Conservation (phyloP, 2,329 filamentous ascomycete species). For the Talaromyces atroroseus region DNA sequence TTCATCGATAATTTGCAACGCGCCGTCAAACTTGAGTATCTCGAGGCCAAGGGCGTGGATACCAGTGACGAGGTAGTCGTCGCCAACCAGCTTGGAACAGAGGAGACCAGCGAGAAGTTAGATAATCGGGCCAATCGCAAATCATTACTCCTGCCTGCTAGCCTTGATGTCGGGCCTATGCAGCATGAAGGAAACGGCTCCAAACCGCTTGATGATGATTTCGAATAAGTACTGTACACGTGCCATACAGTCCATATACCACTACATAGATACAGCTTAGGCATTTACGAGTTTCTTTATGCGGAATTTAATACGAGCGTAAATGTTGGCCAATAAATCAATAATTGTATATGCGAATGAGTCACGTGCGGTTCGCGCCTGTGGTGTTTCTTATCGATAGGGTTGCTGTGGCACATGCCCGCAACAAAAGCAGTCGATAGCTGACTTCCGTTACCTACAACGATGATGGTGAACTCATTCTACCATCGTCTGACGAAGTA, state of each 20-base stretch:
- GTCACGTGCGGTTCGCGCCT: conserved; percentile 18
- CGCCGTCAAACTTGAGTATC: conserved; percentile 38
- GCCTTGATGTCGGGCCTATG: conserved; percentile 50
- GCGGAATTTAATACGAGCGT: too few relatives aligned
- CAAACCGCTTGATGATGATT: conserved; percentile 39
- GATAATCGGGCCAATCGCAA: conserved; percentile 50
- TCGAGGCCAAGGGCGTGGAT: conserved; percentile 38
- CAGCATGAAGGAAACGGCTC: conserved; percentile 30
- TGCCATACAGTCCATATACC: conserved; percentile 7
- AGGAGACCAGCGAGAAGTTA: conserved; percentile 51
- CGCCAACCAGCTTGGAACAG: conserved; percentile 26
- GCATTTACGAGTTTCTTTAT: conserved; percentile 3
- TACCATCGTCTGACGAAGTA: background rate
- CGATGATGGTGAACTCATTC: background rate
- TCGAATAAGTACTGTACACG: conserved; percentile 40
- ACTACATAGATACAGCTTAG: conserved; percentile 11
- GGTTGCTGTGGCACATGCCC: conserved; percentile 15
- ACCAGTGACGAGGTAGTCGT: conserved; percentile 25
- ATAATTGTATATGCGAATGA: background rate
- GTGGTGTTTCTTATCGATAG: conserved; percentile 22
- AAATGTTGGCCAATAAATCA: background rate
- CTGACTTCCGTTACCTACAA: background rate
- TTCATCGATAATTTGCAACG: conserved; percentile 41
- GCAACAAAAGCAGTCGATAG: conserved; percentile 1
- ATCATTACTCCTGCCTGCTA: conserved; percentile 49